These are phyloP conservation scores for Tuber calosporum DNA, from an alignment of 495 filamentous ascomycete species.

Conservation along the genomic window DNA sequence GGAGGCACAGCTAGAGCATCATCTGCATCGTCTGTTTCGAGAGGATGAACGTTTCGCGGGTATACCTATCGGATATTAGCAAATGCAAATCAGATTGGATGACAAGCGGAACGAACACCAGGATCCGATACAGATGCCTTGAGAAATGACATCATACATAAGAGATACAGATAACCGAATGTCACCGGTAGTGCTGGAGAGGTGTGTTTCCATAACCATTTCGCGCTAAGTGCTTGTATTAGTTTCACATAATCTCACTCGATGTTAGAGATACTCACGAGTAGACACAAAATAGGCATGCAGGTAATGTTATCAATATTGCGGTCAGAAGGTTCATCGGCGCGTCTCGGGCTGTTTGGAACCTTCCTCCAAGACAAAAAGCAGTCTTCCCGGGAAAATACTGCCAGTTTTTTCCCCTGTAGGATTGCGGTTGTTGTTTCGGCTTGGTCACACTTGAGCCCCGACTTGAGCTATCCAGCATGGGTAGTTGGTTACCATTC, in stretches of 20 bases:
- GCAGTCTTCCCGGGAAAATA: conserved; percentile 88
- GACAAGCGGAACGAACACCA: conserved; percentile 58
- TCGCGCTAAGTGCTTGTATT: conserved; percentile 49
- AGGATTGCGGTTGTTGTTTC: conserved; percentile 42
- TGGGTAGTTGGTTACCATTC: conserved; percentile 33
- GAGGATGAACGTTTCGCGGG: conserved; percentile 49
- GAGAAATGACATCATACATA: conserved; percentile 86
- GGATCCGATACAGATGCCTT: conserved; percentile 88
- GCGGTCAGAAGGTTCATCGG: conserved; percentile 91
- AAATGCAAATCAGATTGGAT: conserved; percentile 7
- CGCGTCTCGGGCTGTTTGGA: conserved; percentile 78
- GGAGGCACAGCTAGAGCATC: conserved; percentile 77
- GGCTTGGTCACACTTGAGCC: conserved; percentile 39
- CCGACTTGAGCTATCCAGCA: conserved; percentile 27
- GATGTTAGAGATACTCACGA: conserved; percentile 51
- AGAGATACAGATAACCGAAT: conserved; percentile 81
- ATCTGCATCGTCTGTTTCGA: conserved; percentile 54
- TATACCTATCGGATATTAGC: conserved; percentile 38
- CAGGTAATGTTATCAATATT: conserved; percentile 65
- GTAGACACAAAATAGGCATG: conserved; percentile 72
- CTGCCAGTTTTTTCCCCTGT: conserved; percentile 68
- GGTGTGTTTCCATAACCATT: conserved; percentile 84
- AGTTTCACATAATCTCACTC: conserved; percentile 20
- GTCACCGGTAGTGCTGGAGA: conserved; percentile 86
- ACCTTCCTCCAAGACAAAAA: conserved; percentile 76